These are phyloP conservation scores for Penicillium nucicola DNA, from an alignment of 495 filamentous ascomycete genomes.

Conservation along the genomic window DNA sequence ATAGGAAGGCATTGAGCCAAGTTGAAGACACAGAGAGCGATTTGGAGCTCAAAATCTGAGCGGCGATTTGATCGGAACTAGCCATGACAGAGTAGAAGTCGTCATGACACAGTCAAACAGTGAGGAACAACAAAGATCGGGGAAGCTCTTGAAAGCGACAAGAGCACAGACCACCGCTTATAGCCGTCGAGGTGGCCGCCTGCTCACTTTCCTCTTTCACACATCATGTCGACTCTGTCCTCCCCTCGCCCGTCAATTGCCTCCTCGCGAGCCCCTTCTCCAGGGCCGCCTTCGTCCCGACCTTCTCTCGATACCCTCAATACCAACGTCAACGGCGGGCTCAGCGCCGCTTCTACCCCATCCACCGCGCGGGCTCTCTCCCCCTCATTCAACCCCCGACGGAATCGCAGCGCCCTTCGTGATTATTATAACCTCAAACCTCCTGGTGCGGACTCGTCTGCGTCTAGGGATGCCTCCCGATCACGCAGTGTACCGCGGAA, in stretches of 20 bases:
- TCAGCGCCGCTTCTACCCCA: conserved; percentile 49
- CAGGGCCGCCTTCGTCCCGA: conserved; percentile 65
- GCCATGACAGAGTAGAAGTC: conserved; percentile 25
- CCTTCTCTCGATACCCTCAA: conserved; percentile 64
- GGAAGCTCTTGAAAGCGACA: conserved; percentile 3
- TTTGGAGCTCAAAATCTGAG: conserved; percentile 42
- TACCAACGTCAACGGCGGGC: conserved; percentile 41
- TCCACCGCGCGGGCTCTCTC: conserved; percentile 46
- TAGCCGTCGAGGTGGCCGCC: conserved; percentile 13
- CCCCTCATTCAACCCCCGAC: conserved; percentile 44
- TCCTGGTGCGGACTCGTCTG: conserved; percentile 28
- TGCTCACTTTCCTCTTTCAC: conserved; percentile 2
- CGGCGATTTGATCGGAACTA: conserved; percentile 36
- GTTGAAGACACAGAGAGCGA: conserved; percentile 38
- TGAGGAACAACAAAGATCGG: conserved; percentile 3
- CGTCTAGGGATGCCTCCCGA: conserved; percentile 16
- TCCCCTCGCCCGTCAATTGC: conserved; percentile 69
- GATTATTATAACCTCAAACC: conserved; percentile 90
- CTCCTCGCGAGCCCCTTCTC: conserved; percentile 57
- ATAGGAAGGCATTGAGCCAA: conserved; percentile 45
- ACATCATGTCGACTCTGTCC: conserved; percentile 72
- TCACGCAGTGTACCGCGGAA: conserved; percentile 39
- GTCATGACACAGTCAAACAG: too few species aligned
- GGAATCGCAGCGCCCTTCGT: conserved; percentile 79
- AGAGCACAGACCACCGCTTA: conserved; percentile 33